Evolutionary conservation across 2,329 filamentous ascomycete species (phyloP).

Genomic region (Fusarium ramigenum): DNA sequence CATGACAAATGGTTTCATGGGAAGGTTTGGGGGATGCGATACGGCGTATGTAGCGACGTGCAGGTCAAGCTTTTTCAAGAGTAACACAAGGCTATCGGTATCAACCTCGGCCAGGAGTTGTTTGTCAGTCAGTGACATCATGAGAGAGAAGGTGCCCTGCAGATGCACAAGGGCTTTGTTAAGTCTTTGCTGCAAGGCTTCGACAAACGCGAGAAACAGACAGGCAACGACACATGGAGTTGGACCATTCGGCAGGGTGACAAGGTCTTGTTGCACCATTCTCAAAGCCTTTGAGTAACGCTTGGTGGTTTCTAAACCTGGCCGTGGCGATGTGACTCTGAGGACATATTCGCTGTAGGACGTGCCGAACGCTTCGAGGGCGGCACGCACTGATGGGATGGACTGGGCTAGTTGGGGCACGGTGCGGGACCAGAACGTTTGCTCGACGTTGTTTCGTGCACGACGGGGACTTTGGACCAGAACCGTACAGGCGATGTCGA

Average conservation of each 20-base stretch:
- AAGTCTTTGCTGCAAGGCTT: constrained; percentile 24
- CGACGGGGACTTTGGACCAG: constrained; percentile 24
- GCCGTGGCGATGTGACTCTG: neutral
- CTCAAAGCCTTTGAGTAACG: constrained; percentile 22
- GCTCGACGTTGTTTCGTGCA: constrained; percentile 16
- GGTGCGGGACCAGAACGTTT: constrained; percentile 29
- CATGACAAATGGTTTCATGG: neutral
- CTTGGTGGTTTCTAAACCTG: constrained; percentile 3
- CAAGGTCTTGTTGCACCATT: constrained; percentile 27
- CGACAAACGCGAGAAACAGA: constrained; percentile 19
- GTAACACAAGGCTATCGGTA: constrained; percentile 1
- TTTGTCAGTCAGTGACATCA: constrained; percentile 5
- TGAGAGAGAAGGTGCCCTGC: constrained; percentile 12
- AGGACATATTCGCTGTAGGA: constrained; percentile 31
- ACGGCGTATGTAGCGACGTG: constrained; percentile 32
- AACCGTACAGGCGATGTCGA: constrained; percentile 17
- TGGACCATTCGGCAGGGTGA: neutral
- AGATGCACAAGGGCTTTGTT: constrained; percentile 17
- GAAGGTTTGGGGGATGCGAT: constrained; percentile 14
- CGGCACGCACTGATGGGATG: constrained; percentile 28
- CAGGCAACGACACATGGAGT: constrained; percentile 33
- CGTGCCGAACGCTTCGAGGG: constrained; percentile 27
- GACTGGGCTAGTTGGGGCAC: constrained; percentile 28
- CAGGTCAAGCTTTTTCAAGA: constrained; percentile 31
- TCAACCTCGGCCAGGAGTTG: neutral